Evolutionary conservation across 2,329 filamentous ascomycete genomes (phyloP), one percentile per base, ranked within the genome.

Genomic region (Allantophomopsis lycopodina): DNA sequence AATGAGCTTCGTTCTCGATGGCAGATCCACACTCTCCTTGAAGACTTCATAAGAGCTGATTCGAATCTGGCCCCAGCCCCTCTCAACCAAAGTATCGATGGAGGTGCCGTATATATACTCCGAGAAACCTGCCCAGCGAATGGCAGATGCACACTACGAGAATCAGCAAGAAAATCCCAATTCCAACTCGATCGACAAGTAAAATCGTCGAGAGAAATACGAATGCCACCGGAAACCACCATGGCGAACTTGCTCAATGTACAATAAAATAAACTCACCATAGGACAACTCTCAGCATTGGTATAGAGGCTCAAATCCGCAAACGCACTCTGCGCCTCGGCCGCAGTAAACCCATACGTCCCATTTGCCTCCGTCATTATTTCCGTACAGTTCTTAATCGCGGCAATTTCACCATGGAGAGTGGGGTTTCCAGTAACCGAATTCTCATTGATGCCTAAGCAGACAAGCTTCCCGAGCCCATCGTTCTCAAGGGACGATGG

Each of bases 211-310:
- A 15, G n/a, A 15, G 33, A 14, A 16, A 16, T 20, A 16, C 10
- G 16, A 17, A 38, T 36, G 8, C 7, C 23, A 8, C 8, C 23
- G 23, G 10, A 28, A 20, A 8, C 5, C 10, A 4, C 23, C 23
- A 12, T 8, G 3, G 23, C 23, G 11, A 8, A 28, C 23, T 8
- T 10, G 11, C 7, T 28, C 23, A 28, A 8, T 10, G 7, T 28
- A 28, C 23, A 20, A 28, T n/a, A n/a, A n/a, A n/a, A n/a, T n/a
- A 28, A 28, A 28, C 23, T 28, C 44, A 49, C 46, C 64, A 74
- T 76, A 6, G 69, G 65, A 50, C 71, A 75, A 41, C 63, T 66
- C 52, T 75, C 70, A 2, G 64, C 70, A 49, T 70, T 75, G 16
- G 70, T 74, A 52, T 75, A 74, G 3, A 74, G 52, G 5, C 63